Evolutionary conservation across 768 basidiomycete genomes (phyloP).

Genomic region (Serendipita vermifera): DNA sequence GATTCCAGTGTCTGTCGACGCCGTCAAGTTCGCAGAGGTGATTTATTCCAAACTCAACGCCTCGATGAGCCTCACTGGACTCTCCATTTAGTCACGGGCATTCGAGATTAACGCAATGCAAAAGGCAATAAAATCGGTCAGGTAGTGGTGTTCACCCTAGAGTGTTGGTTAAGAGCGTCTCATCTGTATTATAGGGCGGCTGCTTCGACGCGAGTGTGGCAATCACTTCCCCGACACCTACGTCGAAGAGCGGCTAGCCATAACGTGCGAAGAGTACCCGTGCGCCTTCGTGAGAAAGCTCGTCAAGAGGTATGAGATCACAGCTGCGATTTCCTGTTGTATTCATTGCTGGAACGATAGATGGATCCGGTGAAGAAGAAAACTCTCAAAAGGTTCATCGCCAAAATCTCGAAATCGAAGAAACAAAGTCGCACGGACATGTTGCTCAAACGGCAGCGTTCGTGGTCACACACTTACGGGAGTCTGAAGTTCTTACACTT

Average conservation of each 20-base stretch:
- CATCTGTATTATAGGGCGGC: constrained; percentile 33
- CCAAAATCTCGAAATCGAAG: constrained; percentile 52
- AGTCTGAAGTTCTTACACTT: background rate
- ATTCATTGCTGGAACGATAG: constrained; percentile 22
- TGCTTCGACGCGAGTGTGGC: constrained; percentile 77
- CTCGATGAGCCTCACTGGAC: background rate
- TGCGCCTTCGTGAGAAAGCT: constrained; percentile 71
- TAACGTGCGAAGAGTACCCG: constrained; percentile 80
- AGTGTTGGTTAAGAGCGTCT: background rate
- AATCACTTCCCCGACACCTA: constrained; percentile 82
- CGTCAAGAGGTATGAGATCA: constrained; percentile 58
- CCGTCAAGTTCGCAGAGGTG: constrained; percentile 82
- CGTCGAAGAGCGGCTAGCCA: constrained; percentile 90
- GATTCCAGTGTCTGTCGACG: constrained; percentile 64
- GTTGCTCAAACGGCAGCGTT: constrained; percentile 66
- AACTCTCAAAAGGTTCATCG: constrained; percentile 32
- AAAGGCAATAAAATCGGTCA: constrained; percentile 65
- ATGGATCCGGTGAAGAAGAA: constrained; percentile 40
- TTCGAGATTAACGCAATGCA: constrained; percentile 91
- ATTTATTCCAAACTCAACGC: constrained; percentile 11
- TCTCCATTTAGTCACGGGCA: constrained; percentile 53
- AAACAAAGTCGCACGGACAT: constrained; percentile 43
- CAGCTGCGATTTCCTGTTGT: background rate
- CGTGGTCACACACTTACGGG: constrained; percentile 7
- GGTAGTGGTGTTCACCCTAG: constrained; percentile 29